Conservation (phyloP, 2,329 filamentous ascomycete species). For the Cercospora janseana region DNA sequence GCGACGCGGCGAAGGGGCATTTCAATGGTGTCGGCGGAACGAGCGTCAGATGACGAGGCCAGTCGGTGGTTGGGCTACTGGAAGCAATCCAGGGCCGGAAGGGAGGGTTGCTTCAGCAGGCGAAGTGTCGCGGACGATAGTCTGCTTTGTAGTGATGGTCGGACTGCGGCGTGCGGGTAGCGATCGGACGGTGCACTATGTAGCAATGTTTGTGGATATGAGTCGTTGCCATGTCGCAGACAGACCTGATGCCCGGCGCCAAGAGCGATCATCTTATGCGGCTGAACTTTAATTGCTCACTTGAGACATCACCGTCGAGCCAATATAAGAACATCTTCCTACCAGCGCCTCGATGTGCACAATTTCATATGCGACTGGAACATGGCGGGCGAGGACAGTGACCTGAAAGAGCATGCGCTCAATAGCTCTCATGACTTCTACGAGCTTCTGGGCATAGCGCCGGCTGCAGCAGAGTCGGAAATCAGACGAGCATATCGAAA, state of each 20-base stretch:
- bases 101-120: conserved; percentile 12
- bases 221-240: conserved; percentile 1
- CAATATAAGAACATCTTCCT: too few relatives aligned
- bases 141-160: conserved; percentile 5
- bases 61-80: conserved; percentile 9
- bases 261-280: background rate
- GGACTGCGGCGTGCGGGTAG: background rate
- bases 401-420: conserved; percentile 45
- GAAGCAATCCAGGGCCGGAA: conserved; percentile 13
- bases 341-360: background rate
- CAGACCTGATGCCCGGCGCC: conserved; percentile 2
- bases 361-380: too few relatives aligned
- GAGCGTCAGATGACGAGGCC: conserved; percentile 1
- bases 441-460: conserved; percentile 66
- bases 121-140: background rate
- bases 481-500: conserved; percentile 82
- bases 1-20: conserved; percentile 23
- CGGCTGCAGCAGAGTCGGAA: conserved; percentile 65
- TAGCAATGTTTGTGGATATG: background rate
- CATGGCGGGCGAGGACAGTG: conserved; percentile 40
- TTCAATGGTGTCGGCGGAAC: conserved; percentile 15
- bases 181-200: background rate
- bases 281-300: background rate
- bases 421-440: conserved; percentile 65
- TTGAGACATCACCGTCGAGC: background rate